Conservation (phyloP, 2,329 filamentous ascomycete genomes). For the Hortaea werneckii region DNA sequence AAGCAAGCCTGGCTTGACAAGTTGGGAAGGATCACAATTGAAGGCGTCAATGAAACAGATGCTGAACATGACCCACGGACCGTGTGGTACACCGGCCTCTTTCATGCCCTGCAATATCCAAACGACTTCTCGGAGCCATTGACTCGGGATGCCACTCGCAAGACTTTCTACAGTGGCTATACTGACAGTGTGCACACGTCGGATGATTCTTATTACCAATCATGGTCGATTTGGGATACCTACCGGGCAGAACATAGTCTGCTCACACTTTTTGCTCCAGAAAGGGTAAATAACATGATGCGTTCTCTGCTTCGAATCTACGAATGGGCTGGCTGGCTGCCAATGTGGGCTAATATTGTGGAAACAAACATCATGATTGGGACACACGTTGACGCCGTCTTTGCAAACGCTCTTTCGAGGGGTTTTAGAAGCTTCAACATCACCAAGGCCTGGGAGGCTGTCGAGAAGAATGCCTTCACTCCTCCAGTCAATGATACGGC, state of each 20-base stretch:
- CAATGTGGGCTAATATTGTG: constrained; percentile 42
- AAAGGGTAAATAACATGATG: constrained; percentile 40
- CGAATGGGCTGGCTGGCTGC: constrained; percentile 37
- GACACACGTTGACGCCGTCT: constrained; percentile 38
- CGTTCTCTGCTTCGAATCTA: constrained; percentile 36
- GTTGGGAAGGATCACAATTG: constrained; percentile 33
- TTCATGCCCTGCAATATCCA: constrained; percentile 40
- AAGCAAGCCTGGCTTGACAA: constrained; percentile 39
- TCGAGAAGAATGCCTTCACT: constrained; percentile 36
- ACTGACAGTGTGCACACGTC: constrained; percentile 34
- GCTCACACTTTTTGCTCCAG: constrained; percentile 36
- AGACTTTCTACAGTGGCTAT: constrained; percentile 38
- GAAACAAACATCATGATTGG: constrained; percentile 45
- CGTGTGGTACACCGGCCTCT: constrained; percentile 39
- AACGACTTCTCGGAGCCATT: constrained; percentile 39
- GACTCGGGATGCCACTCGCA: constrained; percentile 10
- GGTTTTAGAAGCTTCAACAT: constrained; percentile 36
- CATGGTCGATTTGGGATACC: constrained; percentile 43
- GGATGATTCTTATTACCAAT: constrained; percentile 40
- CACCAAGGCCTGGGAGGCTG: constrained; percentile 34
- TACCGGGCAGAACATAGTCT: constrained; percentile 40
- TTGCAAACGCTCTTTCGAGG: constrained; percentile 37
- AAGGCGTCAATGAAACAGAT: constrained; percentile 34
- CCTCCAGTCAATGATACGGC: constrained; percentile 36
- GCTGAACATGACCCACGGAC: constrained; percentile 33